Evolutionary conservation across 805 yeast species (phyloP).

Genomic region (Lipomyces yamadae): DNA sequence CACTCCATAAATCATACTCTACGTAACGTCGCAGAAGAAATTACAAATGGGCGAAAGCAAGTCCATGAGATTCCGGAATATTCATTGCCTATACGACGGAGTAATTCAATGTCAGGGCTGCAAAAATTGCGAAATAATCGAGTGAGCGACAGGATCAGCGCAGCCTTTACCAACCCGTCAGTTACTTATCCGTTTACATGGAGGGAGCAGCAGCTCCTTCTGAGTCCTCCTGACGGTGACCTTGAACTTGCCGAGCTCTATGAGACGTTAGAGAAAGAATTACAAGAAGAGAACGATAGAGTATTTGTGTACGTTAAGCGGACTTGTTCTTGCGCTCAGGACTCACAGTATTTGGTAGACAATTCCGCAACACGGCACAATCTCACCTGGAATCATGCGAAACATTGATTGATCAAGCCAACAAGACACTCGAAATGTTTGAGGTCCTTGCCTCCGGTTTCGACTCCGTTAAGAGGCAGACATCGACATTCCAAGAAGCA

Average conservation of each 20-base stretch:
- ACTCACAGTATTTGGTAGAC: conserved; percentile 14
- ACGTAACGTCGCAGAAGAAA: conserved; percentile 27
- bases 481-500: conserved; percentile 64
- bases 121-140: conserved; percentile 2
- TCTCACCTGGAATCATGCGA: conserved; percentile 37
- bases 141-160: neutral
- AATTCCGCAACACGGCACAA: conserved; percentile 25
- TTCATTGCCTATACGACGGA: conserved; percentile 29
- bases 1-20: conserved; percentile 11
- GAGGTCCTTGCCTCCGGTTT: conserved; percentile 57
- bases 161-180: neutral
- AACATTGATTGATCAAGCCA: conserved; percentile 54
- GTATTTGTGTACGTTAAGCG: conserved; percentile 15
- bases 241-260: conserved; percentile 23
- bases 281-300: conserved; percentile 26
- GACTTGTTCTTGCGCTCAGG: neutral
- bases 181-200: conserved; percentile 28
- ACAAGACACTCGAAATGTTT: conserved; percentile 52
- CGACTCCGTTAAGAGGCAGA: conserved; percentile 63
- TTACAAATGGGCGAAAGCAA: neutral
- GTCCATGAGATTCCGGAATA: conserved; percentile 31
- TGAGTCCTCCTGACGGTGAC: conserved; percentile 17
- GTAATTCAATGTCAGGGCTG: conserved; percentile 30
- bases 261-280: conserved; percentile 24
- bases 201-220: conserved; percentile 12